phyloP scores from a whole-genome alignment of 768 basidiomycete species.

The Tephrocybe sp. region DNA sequence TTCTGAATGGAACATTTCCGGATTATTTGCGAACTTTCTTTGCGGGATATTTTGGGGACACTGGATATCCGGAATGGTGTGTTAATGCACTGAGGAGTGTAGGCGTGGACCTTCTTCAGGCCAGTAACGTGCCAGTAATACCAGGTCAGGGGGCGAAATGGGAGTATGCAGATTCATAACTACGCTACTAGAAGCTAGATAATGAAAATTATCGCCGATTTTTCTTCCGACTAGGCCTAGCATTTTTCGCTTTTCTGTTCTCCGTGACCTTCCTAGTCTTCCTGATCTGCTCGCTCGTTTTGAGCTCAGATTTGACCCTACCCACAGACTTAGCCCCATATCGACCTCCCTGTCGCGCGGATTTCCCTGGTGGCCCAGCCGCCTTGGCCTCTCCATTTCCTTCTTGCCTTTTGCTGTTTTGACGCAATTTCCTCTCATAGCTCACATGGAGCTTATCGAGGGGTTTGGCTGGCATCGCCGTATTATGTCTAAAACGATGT shows the following conservation, averaged over 20 bases:
- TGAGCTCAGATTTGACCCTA: slow-evolving; percentile 79
- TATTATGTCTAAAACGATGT: slow-evolving; percentile 73
- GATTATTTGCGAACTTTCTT: slow-evolving; percentile 77
- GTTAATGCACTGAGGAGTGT: slow-evolving; percentile 81
- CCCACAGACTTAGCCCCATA: slow-evolving; percentile 58
- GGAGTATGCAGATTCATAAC: slow-evolving; percentile 60
- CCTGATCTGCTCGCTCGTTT: slow-evolving; percentile 83
- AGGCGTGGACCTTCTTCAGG: slow-evolving; percentile 77
- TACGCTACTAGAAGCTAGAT: no score
- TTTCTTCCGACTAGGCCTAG: slow-evolving; percentile 57
- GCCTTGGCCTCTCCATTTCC: slow-evolving; percentile 22
- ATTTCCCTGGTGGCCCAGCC: slow-evolving; percentile 15
- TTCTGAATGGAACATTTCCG: slow-evolving; percentile 75
- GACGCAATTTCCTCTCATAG: slow-evolving; percentile 72
- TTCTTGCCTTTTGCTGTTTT: slow-evolving; percentile 52
- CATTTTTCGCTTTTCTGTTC: slow-evolving; percentile 73
- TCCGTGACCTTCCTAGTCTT: slow-evolving; percentile 67
- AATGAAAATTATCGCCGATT: slow-evolving; percentile 34
- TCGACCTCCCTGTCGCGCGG: slow-evolving; percentile 40
- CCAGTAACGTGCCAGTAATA: slow-evolving; percentile 45
- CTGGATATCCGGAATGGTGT: slow-evolving; percentile 87
- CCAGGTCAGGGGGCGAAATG: slow-evolving; percentile 70
- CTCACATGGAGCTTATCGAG: slow-evolving; percentile 69
- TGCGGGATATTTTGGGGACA: slow-evolving; percentile 67
- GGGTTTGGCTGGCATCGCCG: slow-evolving; percentile 62